These are phyloP conservation scores for Coccinonectria pachysandricola DNA, from an alignment of 2,329 filamentous ascomycete species.

Conservation along the genomic window DNA sequence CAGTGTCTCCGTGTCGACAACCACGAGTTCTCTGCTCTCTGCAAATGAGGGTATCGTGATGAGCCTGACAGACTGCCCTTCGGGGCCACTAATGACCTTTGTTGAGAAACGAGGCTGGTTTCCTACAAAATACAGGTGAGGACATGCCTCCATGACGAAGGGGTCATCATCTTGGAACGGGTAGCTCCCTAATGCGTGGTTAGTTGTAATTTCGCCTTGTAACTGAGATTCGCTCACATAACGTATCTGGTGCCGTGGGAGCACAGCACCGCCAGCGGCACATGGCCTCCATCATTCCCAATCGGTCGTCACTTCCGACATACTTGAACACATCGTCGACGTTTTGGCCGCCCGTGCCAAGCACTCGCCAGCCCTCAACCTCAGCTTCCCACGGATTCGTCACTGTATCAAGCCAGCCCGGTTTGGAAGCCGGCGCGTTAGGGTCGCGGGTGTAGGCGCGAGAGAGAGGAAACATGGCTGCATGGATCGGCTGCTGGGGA, in stretches of 20 bases:
- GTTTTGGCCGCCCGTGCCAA: constrained; percentile 85
- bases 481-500: constrained; percentile 87
- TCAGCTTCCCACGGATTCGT: constrained; percentile 93
- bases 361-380: constrained; percentile 77
- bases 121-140: constrained; percentile 85
- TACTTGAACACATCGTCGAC: constrained; percentile 93
- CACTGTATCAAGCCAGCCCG: constrained; percentile 74
- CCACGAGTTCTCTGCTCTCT: constrained; percentile 65
- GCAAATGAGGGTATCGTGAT: constrained; percentile 78
- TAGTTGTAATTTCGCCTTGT: too few relatives aligned
- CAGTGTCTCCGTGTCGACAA: constrained; percentile 79
- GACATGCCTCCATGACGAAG: constrained; percentile 75
- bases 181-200: constrained; percentile 96
- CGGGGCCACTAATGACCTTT: constrained; percentile 53
- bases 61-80: constrained; percentile 63
- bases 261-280: constrained; percentile 84
- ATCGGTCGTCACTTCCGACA: constrained; percentile 62
- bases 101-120: constrained; percentile 74
- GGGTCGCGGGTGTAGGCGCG: constrained; percentile 54
- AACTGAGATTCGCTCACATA: too few relatives aligned
- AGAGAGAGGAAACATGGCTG: constrained; percentile 76
- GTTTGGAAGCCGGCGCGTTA: constrained; percentile 26
- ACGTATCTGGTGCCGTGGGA: constrained; percentile 88
- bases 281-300: constrained; percentile 91
- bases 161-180: constrained; percentile 92